A percentile compares a stretch with the other conserved stretches of the same genome.
These are phyloP conservation scores for Zygosaccharomyces bisporus DNA, from an alignment of 805 yeast species.

Conservation along the genomic window DNA sequence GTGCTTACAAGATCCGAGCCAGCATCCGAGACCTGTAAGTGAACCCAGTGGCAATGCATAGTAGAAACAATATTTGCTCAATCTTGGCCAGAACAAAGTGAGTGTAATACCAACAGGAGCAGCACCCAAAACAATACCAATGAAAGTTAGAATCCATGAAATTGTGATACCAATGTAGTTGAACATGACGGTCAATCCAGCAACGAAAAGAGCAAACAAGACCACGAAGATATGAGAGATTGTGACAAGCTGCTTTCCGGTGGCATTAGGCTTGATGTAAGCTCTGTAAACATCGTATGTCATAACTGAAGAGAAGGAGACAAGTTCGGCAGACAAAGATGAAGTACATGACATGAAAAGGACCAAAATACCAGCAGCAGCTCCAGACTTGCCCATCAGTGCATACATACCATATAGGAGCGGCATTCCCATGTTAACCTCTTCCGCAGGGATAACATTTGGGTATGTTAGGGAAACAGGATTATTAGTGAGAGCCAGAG, in stretches of 20 bases:
- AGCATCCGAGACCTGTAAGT: slow-evolving; percentile 49
- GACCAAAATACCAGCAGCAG: slow-evolving; percentile 38
- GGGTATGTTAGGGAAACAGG: slow-evolving; percentile 40
- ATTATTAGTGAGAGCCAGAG: slow-evolving; percentile 31
- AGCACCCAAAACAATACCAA: slow-evolving; percentile 37
- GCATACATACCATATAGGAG: slow-evolving; percentile 31
- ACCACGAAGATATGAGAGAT: slow-evolving; percentile 34
- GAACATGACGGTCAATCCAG: slow-evolving; percentile 34
- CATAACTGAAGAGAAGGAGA: slow-evolving; percentile 37
- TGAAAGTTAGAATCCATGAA: slow-evolving; percentile 36
- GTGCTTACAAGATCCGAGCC: slow-evolving; percentile 42
- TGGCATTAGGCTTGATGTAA: slow-evolving; percentile 37
- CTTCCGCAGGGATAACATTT: slow-evolving; percentile 30
- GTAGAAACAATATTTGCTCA: slow-evolving; percentile 13
- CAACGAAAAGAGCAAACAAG: slow-evolving; percentile 30
- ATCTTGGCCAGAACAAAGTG: slow-evolving; percentile 31
- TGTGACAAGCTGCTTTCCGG: slow-evolving; percentile 34
- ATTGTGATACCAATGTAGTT: slow-evolving; percentile 38
- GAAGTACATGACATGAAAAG: slow-evolving; percentile 40
- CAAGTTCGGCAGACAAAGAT: slow-evolving; percentile 38
- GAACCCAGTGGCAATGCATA: slow-evolving; percentile 44
- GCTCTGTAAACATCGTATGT: slow-evolving; percentile 38
- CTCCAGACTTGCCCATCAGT: slow-evolving; percentile 38
- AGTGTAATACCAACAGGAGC: slow-evolving; percentile 33
- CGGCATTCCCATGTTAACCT: slow-evolving; percentile 39